A percentile compares a stretch with the other conserved stretches of the same genome.
phyloP scores from a whole-genome alignment of 2,329 filamentous ascomycete genomes.

The Erysiphe neolycopersici region DNA sequence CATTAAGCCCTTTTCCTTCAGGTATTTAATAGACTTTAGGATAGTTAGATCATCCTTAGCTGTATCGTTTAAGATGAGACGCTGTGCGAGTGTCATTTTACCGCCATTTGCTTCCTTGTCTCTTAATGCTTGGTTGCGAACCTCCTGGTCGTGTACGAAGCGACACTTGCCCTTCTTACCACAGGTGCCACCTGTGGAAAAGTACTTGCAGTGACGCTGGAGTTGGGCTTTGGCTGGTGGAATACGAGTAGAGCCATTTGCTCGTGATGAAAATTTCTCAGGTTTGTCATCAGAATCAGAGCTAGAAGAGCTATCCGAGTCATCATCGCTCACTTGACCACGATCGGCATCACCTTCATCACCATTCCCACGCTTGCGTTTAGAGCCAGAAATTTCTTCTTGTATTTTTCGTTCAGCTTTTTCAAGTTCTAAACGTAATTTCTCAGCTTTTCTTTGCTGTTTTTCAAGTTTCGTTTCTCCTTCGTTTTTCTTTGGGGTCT shows the following conservation, averaged over 20 bases:
- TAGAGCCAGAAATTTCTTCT: slow-evolving; percentile 25
- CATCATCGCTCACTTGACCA: slow-evolving; percentile 11
- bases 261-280: slow-evolving; percentile 27
- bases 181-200: slow-evolving; percentile 38
- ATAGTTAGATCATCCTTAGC: slow-evolving; percentile 40
- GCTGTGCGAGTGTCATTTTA: slow-evolving; percentile 37
- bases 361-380: slow-evolving; percentile 39
- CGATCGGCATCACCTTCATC: slow-evolving; percentile 38
- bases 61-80: slow-evolving; percentile 38
- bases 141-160: slow-evolving; percentile 38
- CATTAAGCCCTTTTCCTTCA: slow-evolving; percentile 22
- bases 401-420: slow-evolving; percentile 30
- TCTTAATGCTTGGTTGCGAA: slow-evolving; percentile 33
- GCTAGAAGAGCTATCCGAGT: slow-evolving; percentile 11
- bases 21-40: slow-evolving; percentile 36
- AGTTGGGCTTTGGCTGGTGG: slow-evolving; percentile 30
- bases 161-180: slow-evolving; percentile 53
- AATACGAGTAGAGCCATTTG: slow-evolving; percentile 7
- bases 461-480: slow-evolving; percentile 23
- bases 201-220: slow-evolving; percentile 43
- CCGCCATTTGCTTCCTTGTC: slow-evolving; percentile 39
- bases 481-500: slow-evolving; percentile 22
- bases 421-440: slow-evolving; percentile 34
- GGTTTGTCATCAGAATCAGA: slow-evolving; percentile 29
- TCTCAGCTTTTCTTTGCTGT: slow-evolving; percentile 28